phyloP scores from a whole-genome alignment of 352 stramenopile genomes.

The Globisporangium parvum region DNA sequence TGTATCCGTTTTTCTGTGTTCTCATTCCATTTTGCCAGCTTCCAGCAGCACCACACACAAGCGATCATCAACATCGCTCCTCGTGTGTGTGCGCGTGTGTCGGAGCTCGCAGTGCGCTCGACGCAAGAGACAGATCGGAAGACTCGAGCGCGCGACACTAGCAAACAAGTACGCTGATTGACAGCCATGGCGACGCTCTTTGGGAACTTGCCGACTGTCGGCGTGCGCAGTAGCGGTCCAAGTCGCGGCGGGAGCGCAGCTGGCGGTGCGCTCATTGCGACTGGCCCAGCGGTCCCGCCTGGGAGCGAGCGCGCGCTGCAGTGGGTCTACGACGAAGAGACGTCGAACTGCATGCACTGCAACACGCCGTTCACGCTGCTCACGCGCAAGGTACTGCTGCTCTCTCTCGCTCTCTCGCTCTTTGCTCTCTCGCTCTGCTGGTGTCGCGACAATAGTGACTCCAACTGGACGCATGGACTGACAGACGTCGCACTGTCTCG shows the following conservation, averaged over 20 bases:
- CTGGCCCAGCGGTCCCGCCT: not conserved
- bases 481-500: not conserved
- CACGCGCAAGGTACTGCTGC: conserved; percentile 63
- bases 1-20: no score
- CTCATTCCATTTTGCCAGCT: no score
- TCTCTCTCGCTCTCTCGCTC: not conserved
- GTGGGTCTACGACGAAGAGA: conserved; percentile 84
- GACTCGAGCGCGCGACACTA: no score
- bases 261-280: conserved; percentile 32
- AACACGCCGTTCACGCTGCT: conserved; percentile 80
- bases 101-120: not conserved
- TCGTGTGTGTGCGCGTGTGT: not conserved
- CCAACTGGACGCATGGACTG: not conserved
- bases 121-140: no score
- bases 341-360: conserved; percentile 84
- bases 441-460: not conserved
- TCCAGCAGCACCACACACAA: no score
- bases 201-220: conserved; percentile 55
- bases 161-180: not conserved
- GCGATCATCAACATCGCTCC: no score
- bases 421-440: not conserved
- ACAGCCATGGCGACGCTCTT: conserved; percentile 69
- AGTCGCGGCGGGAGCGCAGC: conserved; percentile 9
- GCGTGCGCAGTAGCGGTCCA: conserved; percentile 22
- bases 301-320: conserved; percentile 57